phyloP scores from a whole-genome alignment of 192 early-diverging fungal species.

The Obelidium mucronatum region DNA sequence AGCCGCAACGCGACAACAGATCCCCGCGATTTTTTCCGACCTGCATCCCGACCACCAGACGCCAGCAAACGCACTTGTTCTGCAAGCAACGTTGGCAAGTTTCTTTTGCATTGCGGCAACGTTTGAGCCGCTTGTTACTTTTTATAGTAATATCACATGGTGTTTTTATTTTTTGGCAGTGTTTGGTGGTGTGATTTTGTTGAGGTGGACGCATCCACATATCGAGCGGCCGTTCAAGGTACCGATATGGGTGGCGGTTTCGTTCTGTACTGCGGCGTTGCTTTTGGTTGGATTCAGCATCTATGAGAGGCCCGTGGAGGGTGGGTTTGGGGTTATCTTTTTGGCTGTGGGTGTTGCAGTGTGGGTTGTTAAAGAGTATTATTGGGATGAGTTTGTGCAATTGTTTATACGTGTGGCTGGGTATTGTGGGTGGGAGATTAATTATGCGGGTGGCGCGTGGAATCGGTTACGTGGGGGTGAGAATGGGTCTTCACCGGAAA shows the following conservation, averaged over 20 bases:
- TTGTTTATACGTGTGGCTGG: no score
- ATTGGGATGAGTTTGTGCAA: no score
- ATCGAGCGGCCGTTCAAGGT: constrained; percentile 77
- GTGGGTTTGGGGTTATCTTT: constrained; percentile 35
- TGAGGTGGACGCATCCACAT: constrained; percentile 65
- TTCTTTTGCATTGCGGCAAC: constrained; percentile 71
- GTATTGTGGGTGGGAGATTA: no score
- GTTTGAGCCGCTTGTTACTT: constrained; percentile 75
- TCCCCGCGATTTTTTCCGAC: constrained; percentile 73
- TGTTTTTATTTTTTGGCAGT: constrained; percentile 74
- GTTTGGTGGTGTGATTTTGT: constrained; percentile 60
- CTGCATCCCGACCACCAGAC: constrained; percentile 65
- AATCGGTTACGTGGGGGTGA: no score
- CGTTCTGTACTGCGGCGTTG: constrained; percentile 67
- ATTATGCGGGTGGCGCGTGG: no score
- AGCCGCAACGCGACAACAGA: constrained; percentile 68
- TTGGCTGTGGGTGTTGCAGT: constrained; percentile 35
- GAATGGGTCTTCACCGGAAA: no score
- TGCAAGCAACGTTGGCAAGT: constrained; percentile 66
- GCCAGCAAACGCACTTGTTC: constrained; percentile 69
- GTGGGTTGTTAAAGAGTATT: constrained; percentile 35
- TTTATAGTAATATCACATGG: constrained; percentile 81
- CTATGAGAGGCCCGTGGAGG: constrained; percentile 42
- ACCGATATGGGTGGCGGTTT: constrained; percentile 69
- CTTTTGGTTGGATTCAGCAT: constrained; percentile 61